Evolutionary conservation across 2,329 filamentous ascomycete genomes (phyloP), one percentile per base, ranked within the genome.

Genomic region (Hypoxylon sp.): DNA sequence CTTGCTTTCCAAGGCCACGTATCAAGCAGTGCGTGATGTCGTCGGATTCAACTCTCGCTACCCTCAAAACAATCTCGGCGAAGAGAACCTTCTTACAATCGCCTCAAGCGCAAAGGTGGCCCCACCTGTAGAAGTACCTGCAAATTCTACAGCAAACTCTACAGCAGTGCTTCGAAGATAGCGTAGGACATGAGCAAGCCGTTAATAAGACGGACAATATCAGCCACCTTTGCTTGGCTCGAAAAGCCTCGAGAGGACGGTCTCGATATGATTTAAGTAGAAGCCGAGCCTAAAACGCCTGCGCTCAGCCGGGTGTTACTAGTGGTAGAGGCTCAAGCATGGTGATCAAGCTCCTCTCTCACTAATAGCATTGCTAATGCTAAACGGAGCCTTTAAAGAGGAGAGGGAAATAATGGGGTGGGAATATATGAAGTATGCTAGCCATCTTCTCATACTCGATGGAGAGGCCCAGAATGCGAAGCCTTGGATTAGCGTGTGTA

Each of bases 11-110:
- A 71, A 76, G 7, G 48, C 73, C 9, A 80, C 80, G 12, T 83
- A 81, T 67, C 69, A 74, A 47, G 75, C 73, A 48, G 81, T 77
- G 14, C 78, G 81, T 55, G 75, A 79, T 37, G 78, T 83, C 45
- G 78, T 85, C 56, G 81, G 81, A 30, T 84, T 82, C 76, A 85
- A 85, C 75, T 75, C 81, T 4, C 78, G 83, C 19, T 82, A 79
- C 62, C 76, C 81, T 1, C 83, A 85, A 71, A 81, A 81, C 68
- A 71, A 67, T 0, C 80, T 78, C 0, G 81, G 81, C 34, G 46
- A 78, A 70, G 62, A 73, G 9, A 83, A 83, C 67, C 61, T 82
- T 27, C 71, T 82, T 21, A 16, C 65, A 8, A n/a, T 65, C 7
- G 51, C 55, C 9, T 34, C 30, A 7, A 11, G 16, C 4, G 46